Evolutionary conservation across 2,329 filamentous ascomycete species (phyloP).

Genomic region (Tolypocladium cylindrosporum): DNA sequence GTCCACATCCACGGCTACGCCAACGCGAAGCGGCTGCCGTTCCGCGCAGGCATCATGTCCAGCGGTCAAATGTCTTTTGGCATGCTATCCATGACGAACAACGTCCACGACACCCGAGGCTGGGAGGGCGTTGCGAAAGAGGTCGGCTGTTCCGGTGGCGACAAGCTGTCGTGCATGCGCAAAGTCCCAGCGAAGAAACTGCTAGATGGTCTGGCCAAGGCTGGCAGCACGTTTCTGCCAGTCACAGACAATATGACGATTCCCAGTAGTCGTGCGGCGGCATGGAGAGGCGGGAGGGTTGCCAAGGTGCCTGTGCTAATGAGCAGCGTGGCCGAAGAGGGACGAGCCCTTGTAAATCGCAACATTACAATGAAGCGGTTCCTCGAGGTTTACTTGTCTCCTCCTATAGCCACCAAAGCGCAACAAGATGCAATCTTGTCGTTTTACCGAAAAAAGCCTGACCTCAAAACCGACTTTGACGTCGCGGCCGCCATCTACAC

Average conservation of each 20-base stretch:
- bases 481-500: slow-evolving; percentile 14
- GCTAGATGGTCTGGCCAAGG: slow-evolving; percentile 5
- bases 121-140: slow-evolving; percentile 9
- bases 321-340: slow-evolving; percentile 15
- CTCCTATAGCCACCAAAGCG: slow-evolving; percentile 3
- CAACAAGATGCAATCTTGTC: slow-evolving; percentile 7
- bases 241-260: slow-evolving; percentile 11
- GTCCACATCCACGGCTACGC: slow-evolving; percentile 13
- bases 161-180: slow-evolving; percentile 12
- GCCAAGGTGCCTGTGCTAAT: slow-evolving; percentile 13
- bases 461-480: slow-evolving; percentile 12
- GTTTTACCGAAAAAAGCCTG: slow-evolving; percentile 7
- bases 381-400: slow-evolving; percentile 7
- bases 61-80: slow-evolving; percentile 19
- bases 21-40: slow-evolving; percentile 6
- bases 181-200: slow-evolving; percentile 7
- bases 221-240: slow-evolving; percentile 4
- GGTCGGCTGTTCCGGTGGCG: slow-evolving; percentile 8
- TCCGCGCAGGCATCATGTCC: slow-evolving; percentile 16
- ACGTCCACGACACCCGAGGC: background rate
- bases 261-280: slow-evolving; percentile 4
- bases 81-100: slow-evolving; percentile 4
- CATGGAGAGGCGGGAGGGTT: slow-evolving; percentile 10
- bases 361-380: slow-evolving; percentile 11
- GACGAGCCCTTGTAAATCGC: slow-evolving; percentile 10